phyloP scores from a whole-genome alignment of 495 filamentous ascomycete genomes.

The Tuber borchii region DNA sequence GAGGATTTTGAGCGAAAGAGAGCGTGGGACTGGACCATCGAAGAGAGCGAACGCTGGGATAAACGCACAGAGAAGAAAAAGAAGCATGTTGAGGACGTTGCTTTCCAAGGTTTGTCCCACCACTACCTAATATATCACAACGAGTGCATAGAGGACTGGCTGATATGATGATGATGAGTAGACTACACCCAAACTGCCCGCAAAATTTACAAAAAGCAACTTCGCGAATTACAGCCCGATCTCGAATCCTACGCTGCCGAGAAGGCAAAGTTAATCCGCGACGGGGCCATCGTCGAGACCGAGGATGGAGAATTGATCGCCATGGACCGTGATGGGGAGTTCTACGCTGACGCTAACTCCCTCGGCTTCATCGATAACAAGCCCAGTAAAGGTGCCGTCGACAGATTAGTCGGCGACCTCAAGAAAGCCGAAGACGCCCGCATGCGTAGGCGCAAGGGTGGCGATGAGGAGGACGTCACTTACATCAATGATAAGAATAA shows the following conservation, averaged over 20 bases:
- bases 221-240: constrained; percentile 64
- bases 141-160: constrained; percentile 5
- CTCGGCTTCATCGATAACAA: constrained; percentile 76
- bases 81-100: constrained; percentile 71
- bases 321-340: constrained; percentile 79
- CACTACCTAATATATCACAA: not conserved
- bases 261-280: constrained; percentile 77
- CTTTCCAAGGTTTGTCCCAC: constrained; percentile 55
- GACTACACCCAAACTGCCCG: constrained; percentile 80
- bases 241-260: constrained; percentile 75
- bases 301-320: constrained; percentile 90
- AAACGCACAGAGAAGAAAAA: constrained; percentile 79
- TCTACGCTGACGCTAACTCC: constrained; percentile 79
- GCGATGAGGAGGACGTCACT: constrained; percentile 78
- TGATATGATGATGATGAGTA: not conserved
- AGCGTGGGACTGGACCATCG: constrained; percentile 96
- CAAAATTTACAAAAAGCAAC: constrained; percentile 89
- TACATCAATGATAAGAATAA: constrained; percentile 99
- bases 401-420: constrained; percentile 77
- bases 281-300: constrained; percentile 89
- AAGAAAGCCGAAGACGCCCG: constrained; percentile 80
- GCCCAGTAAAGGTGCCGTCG: constrained; percentile 83
- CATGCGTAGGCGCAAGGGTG: constrained; percentile 73
- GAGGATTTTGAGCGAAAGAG: constrained; percentile 96
- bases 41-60: constrained; percentile 92